Evolutionary conservation across 1,139 yeast species (phyloP), one percentile per base, ranked within the genome.

Genomic region (Barnettozyma hawaiiensis): DNA sequence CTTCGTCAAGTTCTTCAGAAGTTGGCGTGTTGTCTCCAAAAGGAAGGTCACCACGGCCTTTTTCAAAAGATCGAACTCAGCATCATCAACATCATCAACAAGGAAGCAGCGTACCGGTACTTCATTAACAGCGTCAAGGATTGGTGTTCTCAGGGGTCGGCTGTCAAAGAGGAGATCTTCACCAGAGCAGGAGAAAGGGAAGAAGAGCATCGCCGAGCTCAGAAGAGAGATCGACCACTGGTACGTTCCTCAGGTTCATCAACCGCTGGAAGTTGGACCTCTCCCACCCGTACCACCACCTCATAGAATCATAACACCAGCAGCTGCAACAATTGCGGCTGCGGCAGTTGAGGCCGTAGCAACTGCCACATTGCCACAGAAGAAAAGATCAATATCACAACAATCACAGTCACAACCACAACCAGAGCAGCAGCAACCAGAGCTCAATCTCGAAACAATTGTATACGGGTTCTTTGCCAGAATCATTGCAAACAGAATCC

Each of bases 141-240:
- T n/a, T n/a, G n/a, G n/a, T n/a, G n/a, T 57, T 16, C 36, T 53
- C 37, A 37, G 27, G 15, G 21, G 28, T 12, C 23, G 12, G n/a
- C 22, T 27, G 20, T 10, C 28, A 10, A 41, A 32, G 54, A 53
- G 5, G 14, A 31, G 33, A 12, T 9, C 21, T 29, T 14, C n/a
- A 12, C 21, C n/a, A 12, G 35, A 32, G 35, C 23, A 21, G 26
- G 53, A 50, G 2, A 48, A 55, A 26, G 52, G 57, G 26, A 53
- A 50, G 2, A 48, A 55, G 28, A 52, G 57, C 29, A 54, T 55
- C 4, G 46, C 55, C 6, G 60, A 55, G 33, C 15, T 56, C 20
- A 51, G 52, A 41, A 54, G 50, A 44, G 59, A 56, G 20, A 54
- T 51, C 19, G 54, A 52, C 20, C 45, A 51, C 23, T 50, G 52